Percentiles rank a stretch among this genome's conserved stretches.
Conservation (phyloP, 306 rosid genomes). For the Mimosa bimucronata region DNA sequence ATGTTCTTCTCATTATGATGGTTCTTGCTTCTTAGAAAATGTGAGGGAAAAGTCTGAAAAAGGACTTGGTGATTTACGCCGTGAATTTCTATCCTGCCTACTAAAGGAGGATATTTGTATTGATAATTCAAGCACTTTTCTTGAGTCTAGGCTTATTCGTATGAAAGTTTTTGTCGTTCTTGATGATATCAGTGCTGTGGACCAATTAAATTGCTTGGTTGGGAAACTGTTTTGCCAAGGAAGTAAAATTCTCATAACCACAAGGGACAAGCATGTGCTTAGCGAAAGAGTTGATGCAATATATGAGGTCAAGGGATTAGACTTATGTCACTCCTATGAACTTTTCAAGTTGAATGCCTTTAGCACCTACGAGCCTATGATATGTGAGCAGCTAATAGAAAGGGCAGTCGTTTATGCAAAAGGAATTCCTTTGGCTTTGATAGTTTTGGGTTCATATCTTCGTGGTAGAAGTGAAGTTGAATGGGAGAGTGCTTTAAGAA, state of each 20-base stretch:
- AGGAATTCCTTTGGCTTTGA: slow-evolving; percentile 16
- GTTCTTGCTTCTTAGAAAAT: neutral
- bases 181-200: neutral
- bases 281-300: neutral
- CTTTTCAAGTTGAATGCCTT: slow-evolving; percentile 3
- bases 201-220: neutral
- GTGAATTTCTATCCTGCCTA: neutral
- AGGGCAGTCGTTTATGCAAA: neutral
- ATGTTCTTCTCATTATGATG: neutral
- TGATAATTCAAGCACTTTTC: neutral
- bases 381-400: neutral
- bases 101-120: neutral
- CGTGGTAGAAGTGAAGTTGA: neutral
- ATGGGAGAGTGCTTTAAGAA: neutral
- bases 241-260: slow-evolving; percentile 8
- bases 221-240: neutral
- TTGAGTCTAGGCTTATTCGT: neutral
- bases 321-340: neutral
- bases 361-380: neutral
- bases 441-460: slow-evolving; percentile 8
- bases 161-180: neutral
- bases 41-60: neutral
- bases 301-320: neutral
- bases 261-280: neutral
- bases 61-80: neutral